Base-by-base conservation (phyloP, 2,329 filamentous ascomycete species). In the Ascochyta lentis region DNA sequence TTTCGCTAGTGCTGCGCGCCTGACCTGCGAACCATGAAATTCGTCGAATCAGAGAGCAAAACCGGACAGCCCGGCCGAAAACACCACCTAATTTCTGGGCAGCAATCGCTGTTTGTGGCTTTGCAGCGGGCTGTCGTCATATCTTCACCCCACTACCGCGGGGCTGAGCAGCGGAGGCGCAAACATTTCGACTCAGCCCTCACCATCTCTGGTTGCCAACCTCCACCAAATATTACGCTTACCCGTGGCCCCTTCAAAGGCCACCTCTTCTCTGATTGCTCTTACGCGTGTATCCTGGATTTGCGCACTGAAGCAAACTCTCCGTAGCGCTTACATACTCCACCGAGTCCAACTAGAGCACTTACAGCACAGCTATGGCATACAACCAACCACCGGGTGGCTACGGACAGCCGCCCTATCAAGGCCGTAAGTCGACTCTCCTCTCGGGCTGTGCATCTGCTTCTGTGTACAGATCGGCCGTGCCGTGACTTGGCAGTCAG, bases 341-440 rank as follows among this genome's bases (percentile, higher is more conserved):
- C 35, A 42, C 15, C 34, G 15, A 51, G 38, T 27, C 33, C 48
- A 39, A 38, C 33, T 37, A 54, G 39, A 48, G 19, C 44, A 26
- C 24, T 23, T 50, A 13, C 42, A 19, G 16, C 13, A 6, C 42
- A 50, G 15, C 33, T 35, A 56, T 56, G 53, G 53, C 53, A 16
- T 66, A 72, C 59, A 60, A 68, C 44, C 67, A 71, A 41, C 69
- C 64, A 45, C 65, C 58, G 13, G 66, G 64, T 19, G 69, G 68
- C 33, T 72, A 69, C 46, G 64, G 64, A 33, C 68, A 68, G 37
- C 47, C 47, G 24, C 68, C 67, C 41, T 63, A 67, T 49, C 67
- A 66, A 51, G 65, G 67, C 51, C 65, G 71, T 74, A 67, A 67
- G 71, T 72, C 49, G 38, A 23, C 24, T 56, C 39, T 8, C 26